Conservation (phyloP, 2,329 filamentous ascomycete species). For the Huntiella decipiens region DNA sequence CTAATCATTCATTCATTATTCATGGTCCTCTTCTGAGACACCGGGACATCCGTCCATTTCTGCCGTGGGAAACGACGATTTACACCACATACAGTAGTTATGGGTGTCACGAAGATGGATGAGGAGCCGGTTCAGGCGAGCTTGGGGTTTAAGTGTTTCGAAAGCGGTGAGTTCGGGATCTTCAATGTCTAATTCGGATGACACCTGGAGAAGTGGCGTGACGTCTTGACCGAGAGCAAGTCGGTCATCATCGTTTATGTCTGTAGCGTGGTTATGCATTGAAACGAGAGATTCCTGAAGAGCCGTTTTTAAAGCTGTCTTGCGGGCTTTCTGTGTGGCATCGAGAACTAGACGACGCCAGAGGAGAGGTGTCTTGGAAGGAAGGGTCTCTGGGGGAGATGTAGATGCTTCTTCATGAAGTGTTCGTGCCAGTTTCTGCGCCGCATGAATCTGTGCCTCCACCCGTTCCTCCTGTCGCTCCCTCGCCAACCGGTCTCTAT, state of each 20-base stretch:
- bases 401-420: conserved; percentile 39
- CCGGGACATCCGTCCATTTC: conserved; percentile 81
- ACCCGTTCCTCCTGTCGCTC: conserved; percentile 50
- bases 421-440: conserved; percentile 66
- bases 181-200: conserved; percentile 57
- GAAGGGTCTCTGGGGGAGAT: not conserved
- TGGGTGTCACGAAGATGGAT: conserved; percentile 50
- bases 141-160: conserved; percentile 44
- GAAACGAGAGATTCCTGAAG: conserved; percentile 43
- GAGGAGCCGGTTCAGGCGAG: conserved; percentile 49
- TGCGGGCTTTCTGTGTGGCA: conserved; percentile 30
- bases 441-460: conserved; percentile 54
- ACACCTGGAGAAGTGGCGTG: conserved; percentile 38
- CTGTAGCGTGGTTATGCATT: conserved; percentile 19
- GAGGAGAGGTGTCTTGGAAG: conserved; percentile 45
- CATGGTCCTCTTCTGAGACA: conserved; percentile 63
- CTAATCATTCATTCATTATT: conserved; percentile 17
- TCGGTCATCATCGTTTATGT: conserved; percentile 46
- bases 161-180: conserved; percentile 69
- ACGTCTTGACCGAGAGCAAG: conserved; percentile 43
- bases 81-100: conserved; percentile 93
- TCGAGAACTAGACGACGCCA: conserved; percentile 50
- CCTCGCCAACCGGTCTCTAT: conserved; percentile 48
- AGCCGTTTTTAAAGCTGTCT: conserved; percentile 48
- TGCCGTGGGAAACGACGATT: conserved; percentile 55